Conservation (phyloP, 2,329 filamentous ascomycete genomes). For the Leptographium radiaticola region DNA sequence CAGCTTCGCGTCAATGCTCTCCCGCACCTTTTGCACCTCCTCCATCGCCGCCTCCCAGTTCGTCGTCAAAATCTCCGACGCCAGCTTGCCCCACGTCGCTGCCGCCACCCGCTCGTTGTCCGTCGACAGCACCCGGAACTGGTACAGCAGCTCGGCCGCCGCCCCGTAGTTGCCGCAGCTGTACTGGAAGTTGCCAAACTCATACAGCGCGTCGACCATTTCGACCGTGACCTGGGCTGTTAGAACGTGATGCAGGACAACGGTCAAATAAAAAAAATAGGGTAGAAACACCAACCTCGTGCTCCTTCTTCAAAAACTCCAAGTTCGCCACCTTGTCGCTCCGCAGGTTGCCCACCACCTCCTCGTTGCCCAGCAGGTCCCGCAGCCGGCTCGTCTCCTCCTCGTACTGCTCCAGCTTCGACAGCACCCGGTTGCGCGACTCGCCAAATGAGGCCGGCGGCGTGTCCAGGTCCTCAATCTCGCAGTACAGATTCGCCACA, state of each 20-base stretch:
- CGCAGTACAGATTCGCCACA: conserved; percentile 80
- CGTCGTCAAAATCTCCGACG: conserved; percentile 84
- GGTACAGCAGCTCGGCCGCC: conserved; percentile 86
- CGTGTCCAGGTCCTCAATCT: conserved; percentile 68
- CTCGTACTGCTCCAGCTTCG: conserved; percentile 70
- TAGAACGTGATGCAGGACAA: not conserved
- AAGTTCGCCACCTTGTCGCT: conserved; percentile 98
- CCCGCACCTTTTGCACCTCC: conserved; percentile 80
- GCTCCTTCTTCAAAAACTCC: conserved; percentile 93
- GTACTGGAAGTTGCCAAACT: conserved; percentile 96
- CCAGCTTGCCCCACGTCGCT: conserved; percentile 96
- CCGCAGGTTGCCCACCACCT: conserved; percentile 79
- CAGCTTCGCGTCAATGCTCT: conserved; percentile 83
- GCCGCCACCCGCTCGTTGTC: conserved; percentile 96
- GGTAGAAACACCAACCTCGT: conserved; percentile 40
- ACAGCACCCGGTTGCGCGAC: conserved; percentile 80
- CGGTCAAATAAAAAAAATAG: no score
- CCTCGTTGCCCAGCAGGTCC: conserved; percentile 73
- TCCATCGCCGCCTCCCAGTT: conserved; percentile 93
- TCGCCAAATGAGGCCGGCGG: conserved; percentile 74
- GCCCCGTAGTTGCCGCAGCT: conserved; percentile 88
- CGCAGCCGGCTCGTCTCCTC: conserved; percentile 82
- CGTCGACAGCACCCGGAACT: conserved; percentile 94
- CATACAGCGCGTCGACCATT: conserved; percentile 92
- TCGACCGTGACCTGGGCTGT: conserved; percentile 58